Evolutionary conservation across 306 rosid species (phyloP).

Genomic region (Acacia acuminata): DNA sequence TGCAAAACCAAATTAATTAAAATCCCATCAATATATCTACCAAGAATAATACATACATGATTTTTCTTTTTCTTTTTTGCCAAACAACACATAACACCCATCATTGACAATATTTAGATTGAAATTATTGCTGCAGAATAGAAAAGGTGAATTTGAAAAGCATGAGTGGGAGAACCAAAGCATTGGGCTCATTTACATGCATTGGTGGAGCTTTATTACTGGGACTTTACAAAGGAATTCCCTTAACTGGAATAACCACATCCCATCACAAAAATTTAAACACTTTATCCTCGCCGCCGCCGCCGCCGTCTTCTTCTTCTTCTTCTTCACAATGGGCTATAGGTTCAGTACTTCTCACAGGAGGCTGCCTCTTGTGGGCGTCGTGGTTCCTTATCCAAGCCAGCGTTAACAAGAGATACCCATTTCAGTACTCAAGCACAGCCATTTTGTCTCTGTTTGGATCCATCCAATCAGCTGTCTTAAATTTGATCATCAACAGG

Average conservation of each 20-base stretch:
- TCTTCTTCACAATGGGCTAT: conserved; percentile 40
- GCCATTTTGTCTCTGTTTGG: conserved; percentile 72
- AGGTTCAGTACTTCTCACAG: conserved; percentile 59
- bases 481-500: conserved; percentile 54
- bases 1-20: neutral
- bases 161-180: conserved; percentile 70
- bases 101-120: neutral
- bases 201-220: conserved; percentile 65
- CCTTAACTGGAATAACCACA: conserved; percentile 41
- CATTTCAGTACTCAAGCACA: conserved; percentile 83
- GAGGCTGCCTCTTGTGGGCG: conserved; percentile 74
- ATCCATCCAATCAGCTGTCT: conserved; percentile 65
- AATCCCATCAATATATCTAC: neutral
- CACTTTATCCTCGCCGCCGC: conserved; percentile 15
- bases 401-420: conserved; percentile 59
- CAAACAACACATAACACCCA: neutral
- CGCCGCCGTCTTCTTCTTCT: conserved; percentile 18
- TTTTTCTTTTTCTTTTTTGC: no score
- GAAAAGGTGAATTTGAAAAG: conserved; percentile 69
- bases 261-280: neutral
- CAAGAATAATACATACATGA: neutral
- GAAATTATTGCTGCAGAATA: conserved; percentile 46
- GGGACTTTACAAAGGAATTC: conserved; percentile 70
- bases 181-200: conserved; percentile 58
- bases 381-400: conserved; percentile 93